Conservation (phyloP, 805 yeast genomes). For the Alloascoidea africana region DNA sequence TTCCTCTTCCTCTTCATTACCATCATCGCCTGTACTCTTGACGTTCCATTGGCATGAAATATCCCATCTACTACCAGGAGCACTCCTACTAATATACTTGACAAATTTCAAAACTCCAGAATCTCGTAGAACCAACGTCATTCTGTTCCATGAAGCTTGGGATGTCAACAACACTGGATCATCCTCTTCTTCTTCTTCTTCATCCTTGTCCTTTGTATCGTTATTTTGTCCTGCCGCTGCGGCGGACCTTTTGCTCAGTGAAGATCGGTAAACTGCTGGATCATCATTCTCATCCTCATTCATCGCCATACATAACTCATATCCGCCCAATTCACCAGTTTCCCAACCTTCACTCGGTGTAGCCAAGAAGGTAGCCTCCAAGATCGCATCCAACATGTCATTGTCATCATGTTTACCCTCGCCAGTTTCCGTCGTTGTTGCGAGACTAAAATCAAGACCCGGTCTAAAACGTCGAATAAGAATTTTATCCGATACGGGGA, state of each 20-base stretch:
- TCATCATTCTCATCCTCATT: conserved; percentile 41
- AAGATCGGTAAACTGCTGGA: conserved; percentile 64
- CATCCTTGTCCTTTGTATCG: no score
- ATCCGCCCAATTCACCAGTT: conserved; percentile 85
- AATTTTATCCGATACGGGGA: conserved; percentile 49
- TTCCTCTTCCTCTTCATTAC: conserved; percentile 16
- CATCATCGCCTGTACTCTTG: conserved; percentile 28
- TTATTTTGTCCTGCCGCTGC: no score
- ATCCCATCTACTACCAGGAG: conserved; percentile 92
- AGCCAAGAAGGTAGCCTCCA: conserved; percentile 20
- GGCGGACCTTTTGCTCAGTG: conserved; percentile 11
- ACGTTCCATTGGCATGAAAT: conserved; percentile 69
- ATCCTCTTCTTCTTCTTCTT: conserved; percentile 39
- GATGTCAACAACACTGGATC: conserved; percentile 66
- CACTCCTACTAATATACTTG: conserved; percentile 78
- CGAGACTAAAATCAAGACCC: conserved; percentile 85
- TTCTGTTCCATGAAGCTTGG: conserved; percentile 73
- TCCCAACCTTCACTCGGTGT: conserved; percentile 84
- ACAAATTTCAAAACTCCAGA: conserved; percentile 79
- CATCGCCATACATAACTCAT: conserved; percentile 72
- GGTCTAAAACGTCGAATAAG: conserved; percentile 84
- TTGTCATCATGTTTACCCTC: conserved; percentile 7
- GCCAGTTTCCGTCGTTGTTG: conserved; percentile 43
- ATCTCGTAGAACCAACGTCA: conserved; percentile 70
- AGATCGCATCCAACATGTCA: conserved; percentile 11